These are phyloP conservation scores for Thuidium tamariscinum DNA, from an alignment of 225 moss, liverwort and hornwort species.

Conservation along the genomic window DNA sequence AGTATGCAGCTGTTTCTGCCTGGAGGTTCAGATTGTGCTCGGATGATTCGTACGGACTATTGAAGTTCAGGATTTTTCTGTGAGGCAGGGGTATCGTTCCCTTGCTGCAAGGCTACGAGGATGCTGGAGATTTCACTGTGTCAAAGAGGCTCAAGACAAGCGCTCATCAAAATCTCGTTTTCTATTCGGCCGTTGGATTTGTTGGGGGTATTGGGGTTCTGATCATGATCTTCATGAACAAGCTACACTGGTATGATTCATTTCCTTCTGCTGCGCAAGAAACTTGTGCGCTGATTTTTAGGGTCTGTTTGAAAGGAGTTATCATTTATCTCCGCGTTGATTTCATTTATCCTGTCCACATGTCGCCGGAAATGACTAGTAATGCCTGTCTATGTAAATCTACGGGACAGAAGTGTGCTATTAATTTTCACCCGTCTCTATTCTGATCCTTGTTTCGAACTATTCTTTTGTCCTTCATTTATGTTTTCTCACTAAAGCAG, in stretches of 20 bases:
- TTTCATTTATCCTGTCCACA: neutral
- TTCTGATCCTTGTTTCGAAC: neutral
- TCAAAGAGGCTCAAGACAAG: constrained; percentile 78
- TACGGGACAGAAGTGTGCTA: neutral
- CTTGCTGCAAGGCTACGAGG: constrained; percentile 90
- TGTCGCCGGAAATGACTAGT: neutral
- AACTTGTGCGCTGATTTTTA: neutral
- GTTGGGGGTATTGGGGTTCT: constrained; percentile 83
- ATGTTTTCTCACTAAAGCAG: neutral
- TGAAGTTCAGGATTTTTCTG: neutral
- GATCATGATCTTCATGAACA: constrained; percentile 88
- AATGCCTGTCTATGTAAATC: neutral
- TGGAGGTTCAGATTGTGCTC: neutral
- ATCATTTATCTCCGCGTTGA: neutral
- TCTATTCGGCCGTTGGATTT: constrained; percentile 79
- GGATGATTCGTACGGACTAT: neutral
- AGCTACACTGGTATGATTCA: constrained; percentile 65
- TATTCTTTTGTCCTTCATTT: neutral
- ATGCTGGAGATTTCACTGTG: constrained; percentile 96
- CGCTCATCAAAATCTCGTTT: constrained; percentile 71
- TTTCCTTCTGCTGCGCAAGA: neutral
- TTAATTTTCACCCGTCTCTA: neutral
- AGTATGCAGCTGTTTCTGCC: neutral
- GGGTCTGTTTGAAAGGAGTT: neutral
- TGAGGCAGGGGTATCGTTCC: constrained; percentile 72